Base-by-base conservation (phyloP, 1,284 basidiomycete genomes). In the Moniliophthora roreri region DNA sequence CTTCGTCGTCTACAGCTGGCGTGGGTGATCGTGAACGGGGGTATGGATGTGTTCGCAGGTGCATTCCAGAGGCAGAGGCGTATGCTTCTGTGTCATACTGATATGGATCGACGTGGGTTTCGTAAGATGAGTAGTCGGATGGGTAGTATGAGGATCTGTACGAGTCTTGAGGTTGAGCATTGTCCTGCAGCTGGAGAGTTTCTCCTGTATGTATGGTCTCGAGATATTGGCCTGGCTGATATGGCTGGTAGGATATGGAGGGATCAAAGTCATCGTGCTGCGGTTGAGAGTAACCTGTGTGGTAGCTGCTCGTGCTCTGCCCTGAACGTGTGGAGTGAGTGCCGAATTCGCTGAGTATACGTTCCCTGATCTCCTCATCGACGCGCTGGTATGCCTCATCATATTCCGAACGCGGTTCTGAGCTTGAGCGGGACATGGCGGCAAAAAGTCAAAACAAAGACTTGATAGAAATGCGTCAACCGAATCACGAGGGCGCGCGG, bases 21-120 rank as follows among this genome's bases (percentile, higher is more conserved):
- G 87, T 89, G 0, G 87, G 87, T 2, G 87, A 89, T 20, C 87
- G 80, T 18, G 87, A 89, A 48, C 84, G 80, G 32, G 83, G 75
- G 58, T n/a, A n/a, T n/a, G n/a, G n/a, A n/a, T 76, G 67, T 16
- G 76, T 67, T n/a, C 77, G 78, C 9, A 80, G 73, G 59, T 77
- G 69, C 51, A 75, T 73, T 5, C 82, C 85, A 0, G 85, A 85
- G 11, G 87, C 85, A 0, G 85, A 85, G 11, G 87, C 75, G 57
- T 84, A 89, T 1, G 82, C 84, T 59, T 87, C 86, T 0, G 79
- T 68, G 58, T 87, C 85, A 45, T 81, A 74, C 41, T 71, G 69
- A 59, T 80, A 81, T 61, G 80, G 79, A 54, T 80, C 77, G 9
- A 77, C 48, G 10, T 62, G 55, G 32, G 56, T 55, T 23, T 69